Percentiles rank a stretch among this genome's conserved stretches.
Evolutionary conservation across 257 asterid genomes (phyloP).

Genomic region (Avicennia marina): DNA sequence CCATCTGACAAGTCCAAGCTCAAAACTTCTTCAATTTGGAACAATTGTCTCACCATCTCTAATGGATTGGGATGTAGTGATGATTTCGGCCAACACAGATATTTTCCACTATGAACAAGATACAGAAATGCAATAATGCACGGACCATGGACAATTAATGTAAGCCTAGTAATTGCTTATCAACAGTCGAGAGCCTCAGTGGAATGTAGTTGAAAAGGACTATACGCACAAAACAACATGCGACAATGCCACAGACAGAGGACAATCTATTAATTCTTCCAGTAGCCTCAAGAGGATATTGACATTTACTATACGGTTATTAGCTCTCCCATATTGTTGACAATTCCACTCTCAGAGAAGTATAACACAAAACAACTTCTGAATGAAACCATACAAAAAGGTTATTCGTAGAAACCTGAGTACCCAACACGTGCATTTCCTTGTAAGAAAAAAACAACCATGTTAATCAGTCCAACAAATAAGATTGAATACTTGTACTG

Average conservation of each 20-base stretch:
- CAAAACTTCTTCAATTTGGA: too few relatives aligned
- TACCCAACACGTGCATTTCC: not conserved
- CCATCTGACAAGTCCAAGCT: too few relatives aligned
- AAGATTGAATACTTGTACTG: conserved; percentile 5
- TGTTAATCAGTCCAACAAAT: not conserved
- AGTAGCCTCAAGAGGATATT: not conserved
- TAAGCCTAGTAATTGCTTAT: not conserved
- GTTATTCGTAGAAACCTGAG: not conserved
- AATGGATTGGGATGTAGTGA: conserved; percentile 20
- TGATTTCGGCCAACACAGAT: conserved; percentile 6
- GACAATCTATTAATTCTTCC: not conserved
- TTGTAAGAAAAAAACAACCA: conserved; percentile 4
- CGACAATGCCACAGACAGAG: not conserved
- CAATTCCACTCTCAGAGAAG: conserved; percentile 3
- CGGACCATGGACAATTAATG: conserved; percentile 17
- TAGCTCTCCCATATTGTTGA: not conserved
- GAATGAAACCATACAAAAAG: not conserved
- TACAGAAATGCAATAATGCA: too few relatives aligned
- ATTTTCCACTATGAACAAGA: too few relatives aligned
- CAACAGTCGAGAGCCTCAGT: not conserved
- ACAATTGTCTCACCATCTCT: too few relatives aligned
- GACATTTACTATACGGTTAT: not conserved
- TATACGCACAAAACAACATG: not conserved
- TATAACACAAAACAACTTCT: not conserved
- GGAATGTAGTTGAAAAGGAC: not conserved